Conservation (phyloP, 2,329 filamentous ascomycete genomes). For the Cadophora malorum region DNA sequence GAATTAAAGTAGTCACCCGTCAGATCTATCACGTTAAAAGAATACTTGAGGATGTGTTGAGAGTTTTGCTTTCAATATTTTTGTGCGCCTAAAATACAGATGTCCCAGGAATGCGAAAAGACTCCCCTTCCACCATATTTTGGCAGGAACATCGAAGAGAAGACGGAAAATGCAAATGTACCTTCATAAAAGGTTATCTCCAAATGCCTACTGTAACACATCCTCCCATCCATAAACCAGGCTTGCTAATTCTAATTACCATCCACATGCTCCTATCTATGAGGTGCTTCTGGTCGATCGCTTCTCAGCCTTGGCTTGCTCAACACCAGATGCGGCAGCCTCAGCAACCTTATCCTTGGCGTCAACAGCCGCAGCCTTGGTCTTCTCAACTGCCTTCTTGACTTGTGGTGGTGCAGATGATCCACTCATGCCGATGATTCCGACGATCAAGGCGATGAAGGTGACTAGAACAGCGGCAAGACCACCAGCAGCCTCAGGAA, state of each 20-base stretch:
- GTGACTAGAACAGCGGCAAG: constrained; percentile 74
- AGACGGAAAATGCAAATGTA: constrained; percentile 31
- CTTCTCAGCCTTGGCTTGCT: constrained; percentile 70
- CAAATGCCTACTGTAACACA: constrained; percentile 30
- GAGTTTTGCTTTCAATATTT: constrained; percentile 27
- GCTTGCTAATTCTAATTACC: constrained; percentile 5
- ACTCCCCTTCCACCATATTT: constrained; percentile 5
- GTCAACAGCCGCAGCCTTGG: constrained; percentile 75
- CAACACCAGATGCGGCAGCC: constrained; percentile 65
- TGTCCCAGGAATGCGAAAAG: constrained; percentile 30
- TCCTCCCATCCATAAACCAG: constrained; percentile 14
- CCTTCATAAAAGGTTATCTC: constrained; percentile 16
- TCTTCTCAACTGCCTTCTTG: constrained; percentile 72
- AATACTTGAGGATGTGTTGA: neutral
- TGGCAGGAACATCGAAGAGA: constrained; percentile 22
- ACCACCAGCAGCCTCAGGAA: constrained; percentile 88
- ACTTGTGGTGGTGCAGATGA: constrained; percentile 72
- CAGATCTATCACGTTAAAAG: neutral
- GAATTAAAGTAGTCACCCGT: neutral
- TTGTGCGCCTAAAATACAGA: constrained; percentile 42
- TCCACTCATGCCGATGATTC: constrained; percentile 67
- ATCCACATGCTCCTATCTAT: constrained; percentile 29
- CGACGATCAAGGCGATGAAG: constrained; percentile 72
- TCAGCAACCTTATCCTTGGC: constrained; percentile 76
- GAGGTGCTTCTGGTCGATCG: constrained; percentile 43